Evolutionary conservation across 129 eudicot species (phyloP).

Genomic region (Arctium lappa): DNA sequence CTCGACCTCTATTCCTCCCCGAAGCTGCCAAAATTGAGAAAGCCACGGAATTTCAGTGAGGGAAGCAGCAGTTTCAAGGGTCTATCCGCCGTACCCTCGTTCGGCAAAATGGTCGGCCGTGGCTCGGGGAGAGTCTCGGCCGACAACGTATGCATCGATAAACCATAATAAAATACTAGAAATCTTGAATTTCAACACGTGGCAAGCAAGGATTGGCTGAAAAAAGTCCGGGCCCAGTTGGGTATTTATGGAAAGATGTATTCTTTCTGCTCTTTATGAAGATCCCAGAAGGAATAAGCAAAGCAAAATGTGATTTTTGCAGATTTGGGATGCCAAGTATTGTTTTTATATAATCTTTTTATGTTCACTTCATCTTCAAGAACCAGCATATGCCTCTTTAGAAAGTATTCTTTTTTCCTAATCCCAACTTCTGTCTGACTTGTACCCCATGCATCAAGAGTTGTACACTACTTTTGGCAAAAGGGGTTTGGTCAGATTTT

Average conservation of each 20-base stretch:
- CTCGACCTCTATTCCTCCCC: conserved; percentile 45
- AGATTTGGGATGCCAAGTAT: conserved; percentile 30
- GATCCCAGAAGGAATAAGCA: conserved; percentile 35
- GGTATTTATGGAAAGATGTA: conserved; percentile 26
- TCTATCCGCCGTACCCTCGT: conserved; percentile 55
- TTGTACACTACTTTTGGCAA: conserved; percentile 15
- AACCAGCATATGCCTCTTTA: conserved; percentile 23
- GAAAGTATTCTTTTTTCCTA: conserved; percentile 15
- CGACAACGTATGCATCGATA: conserved; percentile 40
- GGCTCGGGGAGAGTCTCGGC: conserved; percentile 59
- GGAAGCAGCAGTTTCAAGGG: conserved; percentile 80
- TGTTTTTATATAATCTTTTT: conserved; percentile 17
- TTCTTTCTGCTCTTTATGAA: conserved; percentile 20
- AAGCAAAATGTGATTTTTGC: conserved; percentile 33
- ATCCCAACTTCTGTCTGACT: conserved; percentile 1
- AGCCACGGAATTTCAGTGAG: conserved; percentile 48
- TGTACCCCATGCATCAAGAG: conserved; percentile 11
- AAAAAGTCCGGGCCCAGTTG: conserved; percentile 26
- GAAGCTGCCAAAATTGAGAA: conserved; percentile 46
- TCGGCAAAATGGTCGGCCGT: conserved; percentile 61
- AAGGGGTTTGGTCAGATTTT: conserved; percentile 7
- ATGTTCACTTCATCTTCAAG: conserved; percentile 36
- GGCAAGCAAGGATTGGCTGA: conserved; percentile 31
- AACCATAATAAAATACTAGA: conserved; percentile 25
- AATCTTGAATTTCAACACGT: conserved; percentile 5